These are phyloP conservation scores for Calonectria pauciramosa DNA, from an alignment of 2,329 filamentous ascomycete species.

Conservation along the genomic window DNA sequence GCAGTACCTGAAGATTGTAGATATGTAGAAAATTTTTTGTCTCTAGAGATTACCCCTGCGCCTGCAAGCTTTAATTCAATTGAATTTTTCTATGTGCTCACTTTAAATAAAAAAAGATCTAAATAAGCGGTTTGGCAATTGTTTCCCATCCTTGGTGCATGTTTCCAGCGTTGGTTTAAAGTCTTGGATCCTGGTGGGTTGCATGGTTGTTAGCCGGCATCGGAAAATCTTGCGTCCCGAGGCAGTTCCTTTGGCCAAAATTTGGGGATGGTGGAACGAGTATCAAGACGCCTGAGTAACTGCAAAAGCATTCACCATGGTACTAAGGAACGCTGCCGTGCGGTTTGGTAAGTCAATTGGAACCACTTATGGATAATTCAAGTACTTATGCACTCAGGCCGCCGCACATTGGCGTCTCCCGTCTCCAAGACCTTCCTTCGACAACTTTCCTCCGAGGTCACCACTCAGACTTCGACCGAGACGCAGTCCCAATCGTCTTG, in stretches of 20 bases:
- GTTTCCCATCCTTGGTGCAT: not conserved
- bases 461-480: constrained; percentile 34
- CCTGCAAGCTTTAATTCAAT: constrained; percentile 39
- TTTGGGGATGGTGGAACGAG: constrained; percentile 44
- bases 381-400: constrained; percentile 58
- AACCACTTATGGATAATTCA: not conserved
- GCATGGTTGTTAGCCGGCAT: constrained; percentile 22
- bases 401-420: constrained; percentile 63
- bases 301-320: constrained; percentile 60
- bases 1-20: constrained; percentile 46
- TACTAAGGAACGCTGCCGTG: constrained; percentile 66
- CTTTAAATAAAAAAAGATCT: constrained; percentile 27
- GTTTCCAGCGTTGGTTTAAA: not conserved
- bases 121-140: not conserved
- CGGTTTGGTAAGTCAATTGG: constrained; percentile 65
- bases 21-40: constrained; percentile 47
- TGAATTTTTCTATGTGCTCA: constrained; percentile 18
- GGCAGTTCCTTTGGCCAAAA: constrained; percentile 42
- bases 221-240: constrained; percentile 44
- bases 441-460: constrained; percentile 50
- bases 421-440: constrained; percentile 52
- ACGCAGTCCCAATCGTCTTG: constrained; percentile 37
- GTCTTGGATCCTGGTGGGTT: not conserved
- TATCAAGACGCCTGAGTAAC: constrained; percentile 35
- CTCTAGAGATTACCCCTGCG: constrained; percentile 44